Evolutionary conservation across 805 yeast species (phyloP).

Genomic region (Barnettozyma salicaria): DNA sequence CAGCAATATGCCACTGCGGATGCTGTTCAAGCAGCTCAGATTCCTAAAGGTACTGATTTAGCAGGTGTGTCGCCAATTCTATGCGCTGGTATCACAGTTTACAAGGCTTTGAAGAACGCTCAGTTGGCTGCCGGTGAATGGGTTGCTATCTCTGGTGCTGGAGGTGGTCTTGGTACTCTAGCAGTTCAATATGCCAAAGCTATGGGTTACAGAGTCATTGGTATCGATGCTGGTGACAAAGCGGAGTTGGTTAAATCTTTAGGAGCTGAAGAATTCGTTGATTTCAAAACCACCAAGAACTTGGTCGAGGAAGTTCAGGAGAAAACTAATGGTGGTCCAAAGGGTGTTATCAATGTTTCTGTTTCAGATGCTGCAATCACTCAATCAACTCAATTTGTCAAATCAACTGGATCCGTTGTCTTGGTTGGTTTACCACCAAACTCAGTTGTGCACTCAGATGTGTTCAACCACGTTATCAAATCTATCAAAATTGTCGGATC

Average conservation of each 20-base stretch:
- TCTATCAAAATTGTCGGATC: slow-evolving; percentile 70
- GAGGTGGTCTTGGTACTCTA: slow-evolving; percentile 16
- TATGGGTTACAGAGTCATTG: slow-evolving; percentile 16
- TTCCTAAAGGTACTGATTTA: slow-evolving; percentile 67
- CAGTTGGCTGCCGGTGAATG: slow-evolving; percentile 53
- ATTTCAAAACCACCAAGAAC: slow-evolving; percentile 49
- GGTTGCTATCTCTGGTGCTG: slow-evolving; percentile 27
- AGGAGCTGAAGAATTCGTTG: slow-evolving; percentile 60
- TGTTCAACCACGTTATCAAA: slow-evolving; percentile 65
- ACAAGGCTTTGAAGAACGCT: slow-evolving; percentile 83
- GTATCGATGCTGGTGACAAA: slow-evolving; percentile 15
- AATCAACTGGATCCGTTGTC: slow-evolving; percentile 63
- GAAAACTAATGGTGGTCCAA: slow-evolving; percentile 66
- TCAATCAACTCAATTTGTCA: slow-evolving; percentile 50
- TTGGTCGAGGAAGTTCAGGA: slow-evolving; percentile 45
- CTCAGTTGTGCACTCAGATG: slow-evolving; percentile 61
- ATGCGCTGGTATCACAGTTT: slow-evolving; percentile 88
- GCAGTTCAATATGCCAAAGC: slow-evolving; percentile 17
- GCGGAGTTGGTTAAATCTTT: slow-evolving; percentile 28
- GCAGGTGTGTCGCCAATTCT: slow-evolving; percentile 74
- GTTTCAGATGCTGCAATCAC: slow-evolving; percentile 61
- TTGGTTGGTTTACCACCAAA: slow-evolving; percentile 74
- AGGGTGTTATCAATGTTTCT: slow-evolving; percentile 64
- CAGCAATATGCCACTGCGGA: slow-evolving; percentile 87
- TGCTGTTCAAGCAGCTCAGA: slow-evolving; percentile 77